Evolutionary conservation across 2,329 filamentous ascomycete genomes (phyloP), one percentile per base, ranked within the genome.

Genomic region (Ilyonectria robusta): DNA sequence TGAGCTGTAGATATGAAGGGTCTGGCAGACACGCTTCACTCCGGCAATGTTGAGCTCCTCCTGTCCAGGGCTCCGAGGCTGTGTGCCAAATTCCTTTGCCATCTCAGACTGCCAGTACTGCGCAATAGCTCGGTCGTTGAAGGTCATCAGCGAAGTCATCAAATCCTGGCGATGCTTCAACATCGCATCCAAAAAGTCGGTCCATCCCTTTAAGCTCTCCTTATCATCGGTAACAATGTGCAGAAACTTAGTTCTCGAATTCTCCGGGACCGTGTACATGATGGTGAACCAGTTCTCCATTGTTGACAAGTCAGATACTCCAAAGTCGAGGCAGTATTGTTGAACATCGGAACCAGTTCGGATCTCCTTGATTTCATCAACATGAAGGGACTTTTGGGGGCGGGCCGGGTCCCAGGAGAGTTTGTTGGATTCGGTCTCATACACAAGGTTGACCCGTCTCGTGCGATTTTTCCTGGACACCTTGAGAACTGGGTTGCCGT

Each of bases 321-420:
- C 89, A 77, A 93, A 93, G 79, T 98, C 95, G 75, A 95, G 91
- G 47, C 94, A 92, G 78, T 97, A 97, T 78, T 97, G 95, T 64
- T 93, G 90, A 19, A 95, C 94, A 78, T 98, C 94, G 13, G 88
- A 88, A 19, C 94, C 94, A 37, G 91, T 90, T 69, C 95, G 91
- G 54, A 98, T 94, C 77, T 97, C 94, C 76, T 93, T 92, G 75
- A 99, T 95, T 78, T 98, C 94, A 76, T 99, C 96, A 69, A 99
- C 93, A 79, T 97, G 97, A 70, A 99, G 92, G 59, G 90, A 91
- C 79, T 98, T 98, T 26, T 90, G 89, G 1, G 93, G 91, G 40
- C 93, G 91, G 9, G 87, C 89, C 53, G 90, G 88, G 79, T 97
- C 93, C 95, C 95, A 98, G 29, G 88, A 92, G 26, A 99, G 93